phyloP scores from a whole-genome alignment of 2,329 filamentous ascomycete genomes.

The Xylaria digitata region DNA sequence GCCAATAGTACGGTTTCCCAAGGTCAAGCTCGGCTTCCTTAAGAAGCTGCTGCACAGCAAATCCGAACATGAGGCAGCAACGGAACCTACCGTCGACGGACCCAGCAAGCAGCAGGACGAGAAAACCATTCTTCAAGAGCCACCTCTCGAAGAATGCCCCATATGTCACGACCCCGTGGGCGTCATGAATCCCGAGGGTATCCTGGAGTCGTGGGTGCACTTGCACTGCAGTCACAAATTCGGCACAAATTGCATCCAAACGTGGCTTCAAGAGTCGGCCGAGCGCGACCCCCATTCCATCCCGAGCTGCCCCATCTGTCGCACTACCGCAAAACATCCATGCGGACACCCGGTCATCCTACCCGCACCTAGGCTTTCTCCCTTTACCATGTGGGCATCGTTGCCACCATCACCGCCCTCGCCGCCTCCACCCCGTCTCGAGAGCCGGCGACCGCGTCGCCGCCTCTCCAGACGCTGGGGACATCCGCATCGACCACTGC shows the following conservation, averaged over 20 bases:
- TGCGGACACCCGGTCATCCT: slow-evolving; percentile 47
- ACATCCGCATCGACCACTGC: slow-evolving; percentile 23
- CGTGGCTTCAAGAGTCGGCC: slow-evolving; percentile 54
- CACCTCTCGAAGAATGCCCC: slow-evolving; percentile 51
- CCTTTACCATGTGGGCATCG: slow-evolving; percentile 10
- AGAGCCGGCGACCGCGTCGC: slow-evolving; percentile 24
- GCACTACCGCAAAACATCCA: slow-evolving; percentile 49
- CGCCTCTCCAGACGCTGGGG: slow-evolving; percentile 31
- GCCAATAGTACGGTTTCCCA: slow-evolving; percentile 39
- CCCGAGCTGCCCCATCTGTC: slow-evolving; percentile 57
- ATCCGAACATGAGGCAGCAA: slow-evolving; percentile 10
- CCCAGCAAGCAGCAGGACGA: slow-evolving; percentile 35
- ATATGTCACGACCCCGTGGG: slow-evolving; percentile 59
- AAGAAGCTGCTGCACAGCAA: slow-evolving; percentile 43
- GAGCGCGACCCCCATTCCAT: slow-evolving; percentile 49
- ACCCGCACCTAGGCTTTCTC: slow-evolving; percentile 28
- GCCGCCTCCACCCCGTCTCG: not conserved
- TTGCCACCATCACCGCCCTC: slow-evolving; percentile 30
- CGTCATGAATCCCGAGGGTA: slow-evolving; percentile 52
- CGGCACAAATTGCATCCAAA: slow-evolving; percentile 57
- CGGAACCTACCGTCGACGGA: slow-evolving; percentile 16
- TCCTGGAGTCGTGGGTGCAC: slow-evolving; percentile 54
- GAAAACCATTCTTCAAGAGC: slow-evolving; percentile 14
- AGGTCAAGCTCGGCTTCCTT: slow-evolving; percentile 44
- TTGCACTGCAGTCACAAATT: slow-evolving; percentile 59